Evolutionary conservation across 2,329 filamentous ascomycete species (phyloP), one percentile per base, ranked within the genome.

Genomic region (Xylaria polymorpha): DNA sequence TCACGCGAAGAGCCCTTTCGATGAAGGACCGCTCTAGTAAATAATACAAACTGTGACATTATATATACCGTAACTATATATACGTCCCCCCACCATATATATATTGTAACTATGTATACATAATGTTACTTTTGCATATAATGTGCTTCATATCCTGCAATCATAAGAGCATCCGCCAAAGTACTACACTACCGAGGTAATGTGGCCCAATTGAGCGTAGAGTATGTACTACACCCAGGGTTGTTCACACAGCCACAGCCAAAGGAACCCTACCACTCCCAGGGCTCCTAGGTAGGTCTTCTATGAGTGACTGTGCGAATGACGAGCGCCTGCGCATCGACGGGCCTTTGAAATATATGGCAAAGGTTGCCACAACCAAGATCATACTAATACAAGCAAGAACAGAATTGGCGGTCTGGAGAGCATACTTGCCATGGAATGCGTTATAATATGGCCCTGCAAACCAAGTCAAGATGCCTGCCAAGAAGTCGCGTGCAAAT

Each of bases 401-500:
- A 7, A 88, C 82, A 0, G 85, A 86, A 35, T 84, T 85, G 0
- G 87, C 87, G 70, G 82, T 84, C 63, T 86, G 82, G 1, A 89
- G 80, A 75, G 84, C 83, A 6, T 81, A 78, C 20, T 75, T 67
- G 15, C 77, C 75, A 0, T 79, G 77, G 66, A 85, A 83, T 37
- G 82, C 84, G 20, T 79, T 71, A 76, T 85, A 88, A 72, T 87
- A 83, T 0, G 89, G 89, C 1, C 82, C 85, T 0, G 88, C 86
- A 53, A 85, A 88, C 68, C 90, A 82, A 1, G 88, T 89, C n/a
- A 89, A 81, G 15, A 90, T 80, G 76, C 89, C 89, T 20, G 89
- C 89, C 22, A 91, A 80, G 76, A 91, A 87, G 74, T 91, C 89
- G 70, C 90, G 84, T 32, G 88, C 84, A 78, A 90, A 91, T 18